These are phyloP conservation scores for Talaromyces sp. DNA, from an alignment of 2,329 filamentous ascomycete genomes.

Conservation along the genomic window DNA sequence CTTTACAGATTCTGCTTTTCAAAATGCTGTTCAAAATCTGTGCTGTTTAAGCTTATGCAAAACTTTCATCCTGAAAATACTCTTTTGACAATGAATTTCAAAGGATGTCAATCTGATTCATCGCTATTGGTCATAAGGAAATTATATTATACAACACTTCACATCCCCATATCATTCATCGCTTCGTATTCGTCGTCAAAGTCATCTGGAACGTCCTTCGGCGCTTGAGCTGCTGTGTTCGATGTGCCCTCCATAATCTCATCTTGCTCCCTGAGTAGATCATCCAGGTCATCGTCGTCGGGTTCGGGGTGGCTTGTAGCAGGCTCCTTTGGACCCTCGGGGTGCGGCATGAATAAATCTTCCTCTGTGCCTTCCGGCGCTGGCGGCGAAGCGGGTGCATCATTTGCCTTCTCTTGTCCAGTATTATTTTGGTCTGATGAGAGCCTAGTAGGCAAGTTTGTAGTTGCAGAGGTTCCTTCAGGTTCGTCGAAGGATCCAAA, in stretches of 20 bases:
- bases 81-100: too few species aligned
- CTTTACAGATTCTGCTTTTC: too few species aligned
- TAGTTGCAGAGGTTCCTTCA: conserved; percentile 1
- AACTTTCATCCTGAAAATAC: too few species aligned
- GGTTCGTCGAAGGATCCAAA: conserved; percentile 1
- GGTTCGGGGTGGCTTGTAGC: conserved; percentile 26
- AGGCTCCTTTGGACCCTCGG: conserved; percentile 11
- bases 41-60: too few species aligned
- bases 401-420: background rate
- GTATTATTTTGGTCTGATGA: conserved; percentile 6
- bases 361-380: conserved; percentile 9
- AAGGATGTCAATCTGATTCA: too few species aligned
- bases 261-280: conserved; percentile 55
- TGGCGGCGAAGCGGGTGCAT: background rate
- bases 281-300: conserved; percentile 56
- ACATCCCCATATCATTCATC: conserved; percentile 53
- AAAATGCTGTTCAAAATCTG: too few species aligned
- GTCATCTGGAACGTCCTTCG: conserved; percentile 25
- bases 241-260: conserved; percentile 11
- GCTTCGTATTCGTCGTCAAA: conserved; percentile 68
- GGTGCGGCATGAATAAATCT: conserved; percentile 36
- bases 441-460: conserved; percentile 4
- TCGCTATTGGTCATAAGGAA: too few species aligned
- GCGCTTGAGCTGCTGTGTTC: conserved; percentile 1
- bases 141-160: background rate